Evolutionary conservation across 225 moss, liverwort and hornwort species (phyloP), one percentile per base, ranked within the genome.

Genomic region (Anthoceros angustus): DNA sequence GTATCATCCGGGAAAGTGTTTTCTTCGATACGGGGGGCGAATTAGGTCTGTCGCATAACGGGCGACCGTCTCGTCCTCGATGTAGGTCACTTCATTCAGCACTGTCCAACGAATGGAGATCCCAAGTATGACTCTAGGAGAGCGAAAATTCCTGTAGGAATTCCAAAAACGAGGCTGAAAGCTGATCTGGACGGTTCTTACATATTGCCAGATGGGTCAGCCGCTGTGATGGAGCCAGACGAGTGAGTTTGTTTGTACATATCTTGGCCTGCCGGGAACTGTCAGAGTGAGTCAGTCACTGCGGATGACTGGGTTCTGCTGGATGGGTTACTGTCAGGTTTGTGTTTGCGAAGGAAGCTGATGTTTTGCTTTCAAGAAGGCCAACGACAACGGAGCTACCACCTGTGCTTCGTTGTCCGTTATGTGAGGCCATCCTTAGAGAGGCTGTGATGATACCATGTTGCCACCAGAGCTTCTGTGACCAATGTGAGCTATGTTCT

Each of bases 361-460:
- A 87, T 70, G 93, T 87, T 8, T 68, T 90, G 73, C 76, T 93
- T 74, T 86, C 89, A 40, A 79, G 84, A 42, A 83, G 87, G 80
- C 89, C 93, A 64, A 83, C 83, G 7, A 73, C 69, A 43, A 69
- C 81, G 45, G 89, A 93, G 69, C 89, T 89, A 48, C 93, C 93
- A 63, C 74, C 86, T 42, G 93, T 90, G 77, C 84, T 94, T 65
- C 86, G 87, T 68, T 94, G 93, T 70, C 93, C 93, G 45, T 66
- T 90, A 45, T 94, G 93, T 65, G 77, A 77, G 69, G 84, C 80
- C 63, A 90, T 90, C 67, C 90, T 94, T 63, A 87, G 84, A 69
- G 93, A 94, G 62, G 93, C 90, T 60, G 93, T 94, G 64, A 93
- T 94, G 90, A 90, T 94, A 78, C 93, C 93, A 67, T 94, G 93